Base-by-base conservation (phyloP, 257 asterid genomes). In the Linderniella brevidens region DNA sequence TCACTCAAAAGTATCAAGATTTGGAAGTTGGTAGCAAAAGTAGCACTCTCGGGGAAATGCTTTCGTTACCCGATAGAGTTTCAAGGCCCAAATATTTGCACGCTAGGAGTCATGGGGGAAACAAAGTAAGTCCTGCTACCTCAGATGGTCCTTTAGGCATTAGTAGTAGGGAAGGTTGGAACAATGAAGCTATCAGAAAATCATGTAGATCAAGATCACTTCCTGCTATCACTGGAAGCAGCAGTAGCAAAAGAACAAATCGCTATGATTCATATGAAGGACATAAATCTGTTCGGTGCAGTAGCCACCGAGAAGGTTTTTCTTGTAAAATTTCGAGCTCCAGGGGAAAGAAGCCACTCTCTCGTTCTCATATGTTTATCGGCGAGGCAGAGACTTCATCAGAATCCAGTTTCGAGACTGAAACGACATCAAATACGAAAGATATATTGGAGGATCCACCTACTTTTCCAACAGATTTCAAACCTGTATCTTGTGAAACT, bases 91-190 rank as follows among this genome's bases (percentile, higher is more conserved):
- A 50, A 41, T 51, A 57, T 50, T 46, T 55, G 19, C 74, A 68
- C 66, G 65, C 66, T 47, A 56, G 64, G 61, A 62, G 35, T 48
- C 54, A 43, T 47, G 56, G 53, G 50, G 41, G 70, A 57, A 57
- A 47, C 57, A 59, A 54, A 64, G 64, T 63, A 45, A 13, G 58
- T n/a, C n/a, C n/a, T 48, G 64, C 58, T 41, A 46, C 25, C 44
- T 19, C 46, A 65, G 68, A 69, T 53, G 58, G 49, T 37, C 78
- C 82, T 56, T 46, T 48, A 45, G 85, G 94, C 47, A 76, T 83
- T 52, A 84, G 95, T 61, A 76, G 82, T 53, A 76, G 78, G 50
- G 92, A 88, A 67, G 92, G 92, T 42, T 72, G 93, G 92, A 76
- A 67, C 57, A 84, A 74, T 62, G 77, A 64, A 52, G 54, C 57